Conservation (phyloP, 768 basidiomycete genomes). For the Pleurotus giganteus region DNA sequence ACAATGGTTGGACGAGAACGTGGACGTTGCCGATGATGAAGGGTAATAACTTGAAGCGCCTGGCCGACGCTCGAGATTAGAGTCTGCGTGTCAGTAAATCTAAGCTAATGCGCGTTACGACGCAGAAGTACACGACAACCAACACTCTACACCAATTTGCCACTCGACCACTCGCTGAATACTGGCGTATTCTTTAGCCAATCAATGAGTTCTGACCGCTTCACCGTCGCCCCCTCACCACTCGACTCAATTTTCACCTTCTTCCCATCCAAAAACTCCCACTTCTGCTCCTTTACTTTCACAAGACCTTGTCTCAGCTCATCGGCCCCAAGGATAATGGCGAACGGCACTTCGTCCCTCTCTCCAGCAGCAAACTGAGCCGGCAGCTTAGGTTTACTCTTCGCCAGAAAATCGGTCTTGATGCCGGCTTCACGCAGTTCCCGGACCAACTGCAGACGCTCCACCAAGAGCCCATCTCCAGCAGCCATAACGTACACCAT, state of each 20-base stretch:
- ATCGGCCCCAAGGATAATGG: conserved; percentile 84
- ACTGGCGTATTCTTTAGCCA: conserved; percentile 57
- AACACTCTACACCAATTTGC: conserved; percentile 20
- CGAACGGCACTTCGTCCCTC: conserved; percentile 90
- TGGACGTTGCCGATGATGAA: no score
- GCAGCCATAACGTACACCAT: conserved; percentile 93
- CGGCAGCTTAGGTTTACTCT: conserved; percentile 85
- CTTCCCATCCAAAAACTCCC: conserved; percentile 72
- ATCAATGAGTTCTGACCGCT: conserved; percentile 54
- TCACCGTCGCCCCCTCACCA: conserved; percentile 66
- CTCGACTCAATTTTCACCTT: conserved; percentile 63
- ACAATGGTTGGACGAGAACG: no score
- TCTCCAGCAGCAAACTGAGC: conserved; percentile 90
- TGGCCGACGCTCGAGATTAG: no score
- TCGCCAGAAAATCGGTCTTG: conserved; percentile 93
- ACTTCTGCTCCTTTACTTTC: conserved; percentile 87
- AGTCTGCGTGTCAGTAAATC: no score
- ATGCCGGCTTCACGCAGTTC: conserved; percentile 85
- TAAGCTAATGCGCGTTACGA: no score
- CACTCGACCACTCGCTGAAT: conserved; percentile 42
- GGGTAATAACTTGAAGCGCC: no score
- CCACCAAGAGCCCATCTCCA: conserved; percentile 84
- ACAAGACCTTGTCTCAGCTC: conserved; percentile 85
- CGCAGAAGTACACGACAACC: no score
- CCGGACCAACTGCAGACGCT: conserved; percentile 77